Evolutionary conservation across 345 rosid genomes (phyloP).

Genomic region (Euphorbia peplus): DNA sequence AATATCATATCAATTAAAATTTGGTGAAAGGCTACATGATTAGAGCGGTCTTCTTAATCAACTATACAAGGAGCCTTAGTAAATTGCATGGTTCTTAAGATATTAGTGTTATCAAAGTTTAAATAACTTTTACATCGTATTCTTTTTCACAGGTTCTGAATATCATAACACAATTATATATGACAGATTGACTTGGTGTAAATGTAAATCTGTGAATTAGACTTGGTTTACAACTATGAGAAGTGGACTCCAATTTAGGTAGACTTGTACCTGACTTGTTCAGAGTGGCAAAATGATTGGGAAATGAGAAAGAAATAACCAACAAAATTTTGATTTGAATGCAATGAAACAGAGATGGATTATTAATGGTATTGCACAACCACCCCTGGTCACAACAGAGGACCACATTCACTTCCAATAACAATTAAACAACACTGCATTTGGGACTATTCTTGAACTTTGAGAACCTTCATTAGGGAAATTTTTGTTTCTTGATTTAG

Average conservation of each 20-base stretch:
- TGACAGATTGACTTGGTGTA: too few species aligned
- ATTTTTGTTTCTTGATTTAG: background rate
- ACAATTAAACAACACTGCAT: background rate
- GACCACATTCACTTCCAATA: background rate
- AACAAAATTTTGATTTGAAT: background rate
- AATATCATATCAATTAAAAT: too few species aligned
- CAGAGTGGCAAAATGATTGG: background rate
- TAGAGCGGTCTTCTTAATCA: too few species aligned
- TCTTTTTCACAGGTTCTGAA: too few species aligned
- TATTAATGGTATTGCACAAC: constrained; percentile 9
- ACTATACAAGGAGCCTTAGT: too few species aligned
- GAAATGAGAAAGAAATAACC: background rate
- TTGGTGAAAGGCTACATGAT: too few species aligned
- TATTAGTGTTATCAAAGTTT: too few species aligned
- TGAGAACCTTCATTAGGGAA: background rate
- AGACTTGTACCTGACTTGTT: background rate
- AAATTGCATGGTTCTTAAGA: too few species aligned
- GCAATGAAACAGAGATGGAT: background rate
- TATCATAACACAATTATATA: too few species aligned
- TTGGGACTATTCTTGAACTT: background rate
- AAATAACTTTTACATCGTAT: too few species aligned
- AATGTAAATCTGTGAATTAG: too few species aligned
- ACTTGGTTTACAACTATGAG: background rate
- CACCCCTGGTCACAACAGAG: background rate
- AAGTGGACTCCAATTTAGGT: background rate